A percentile compares a stretch with the other conserved stretches of the same genome.
These are phyloP conservation scores for Hyphopichia buzzinii DNA, from an alignment of 1,139 yeast genomes.

Conservation along the genomic window DNA sequence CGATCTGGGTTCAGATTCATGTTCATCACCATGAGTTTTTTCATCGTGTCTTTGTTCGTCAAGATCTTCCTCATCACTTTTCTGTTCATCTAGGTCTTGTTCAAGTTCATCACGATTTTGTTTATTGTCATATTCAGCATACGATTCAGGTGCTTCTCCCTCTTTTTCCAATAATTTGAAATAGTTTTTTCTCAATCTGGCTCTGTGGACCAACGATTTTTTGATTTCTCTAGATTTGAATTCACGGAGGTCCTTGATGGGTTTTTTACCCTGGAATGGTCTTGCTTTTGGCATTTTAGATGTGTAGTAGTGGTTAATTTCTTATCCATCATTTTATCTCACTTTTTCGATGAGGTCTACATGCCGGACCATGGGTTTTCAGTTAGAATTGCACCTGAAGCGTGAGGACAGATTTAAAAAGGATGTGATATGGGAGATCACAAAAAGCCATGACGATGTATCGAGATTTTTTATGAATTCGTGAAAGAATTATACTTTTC, in stretches of 20 bases:
- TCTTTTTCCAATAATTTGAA: slow-evolving; percentile 77
- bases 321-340: too few species aligned
- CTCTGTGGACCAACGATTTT: slow-evolving; percentile 72
- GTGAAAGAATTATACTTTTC: too few species aligned
- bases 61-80: slow-evolving; percentile 6
- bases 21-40: slow-evolving; percentile 5
- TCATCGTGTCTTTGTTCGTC: slow-evolving; percentile 1
- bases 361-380: too few species aligned
- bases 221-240: slow-evolving; percentile 60
- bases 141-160: slow-evolving; percentile 33
- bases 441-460: too few species aligned
- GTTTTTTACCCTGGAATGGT: slow-evolving; percentile 18
- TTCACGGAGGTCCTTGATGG: slow-evolving; percentile 39
- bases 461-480: too few species aligned
- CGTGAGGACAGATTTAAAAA: too few species aligned
- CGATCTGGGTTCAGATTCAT: neutral
- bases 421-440: too few species aligned
- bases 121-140: neutral
- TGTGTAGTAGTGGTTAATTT: too few species aligned
- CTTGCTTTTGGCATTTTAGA: neutral
- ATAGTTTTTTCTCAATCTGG: slow-evolving; percentile 80
- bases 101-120: slow-evolving; percentile 4
- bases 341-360: too few species aligned
- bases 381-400: too few species aligned
- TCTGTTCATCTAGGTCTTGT: slow-evolving; percentile 8